Percentiles rank a stretch among this genome's conserved stretches.
phyloP scores from a whole-genome alignment of 1,284 basidiomycete species.

The Tilletia caries region DNA sequence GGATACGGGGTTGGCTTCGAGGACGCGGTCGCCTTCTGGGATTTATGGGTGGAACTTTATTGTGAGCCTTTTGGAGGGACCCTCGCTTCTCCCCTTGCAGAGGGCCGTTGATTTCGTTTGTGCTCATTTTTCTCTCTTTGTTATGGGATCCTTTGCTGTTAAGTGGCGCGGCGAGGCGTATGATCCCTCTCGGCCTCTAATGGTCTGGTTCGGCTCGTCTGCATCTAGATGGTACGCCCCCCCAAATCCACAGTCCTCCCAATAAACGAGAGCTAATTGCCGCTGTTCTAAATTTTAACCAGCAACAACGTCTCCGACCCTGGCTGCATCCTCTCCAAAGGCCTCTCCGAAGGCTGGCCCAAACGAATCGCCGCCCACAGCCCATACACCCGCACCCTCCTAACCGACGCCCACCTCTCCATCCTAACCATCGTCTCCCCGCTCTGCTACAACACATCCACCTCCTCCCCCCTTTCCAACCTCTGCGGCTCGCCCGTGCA shows the following conservation, averaged over 20 bases:
- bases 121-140: too few species aligned
- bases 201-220: neutral
- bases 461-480: neutral
- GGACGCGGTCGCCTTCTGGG: neutral
- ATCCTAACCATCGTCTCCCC: conserved; percentile 5
- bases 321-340: neutral
- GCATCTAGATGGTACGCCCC: neutral
- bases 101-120: too few species aligned
- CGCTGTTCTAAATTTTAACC: neutral
- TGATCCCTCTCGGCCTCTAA: neutral
- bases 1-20: too few species aligned
- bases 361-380: neutral
- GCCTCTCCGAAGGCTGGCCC: conserved; percentile 1
- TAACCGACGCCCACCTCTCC: neutral
- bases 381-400: neutral
- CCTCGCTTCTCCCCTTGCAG: too few species aligned
- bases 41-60: conserved; percentile 1
- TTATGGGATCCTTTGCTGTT: too few species aligned
- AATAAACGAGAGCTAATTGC: neutral
- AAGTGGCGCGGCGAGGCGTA: conserved; percentile 3
- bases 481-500: neutral
- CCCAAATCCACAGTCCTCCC: neutral
- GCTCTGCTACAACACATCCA: conserved; percentile 2
- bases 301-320: neutral
- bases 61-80: too few species aligned